A percentile compares a stretch with the other conserved stretches of the same genome.
These are phyloP conservation scores for Penicillium sp. DNA, from an alignment of 2,329 filamentous ascomycete genomes.

Conservation along the genomic window DNA sequence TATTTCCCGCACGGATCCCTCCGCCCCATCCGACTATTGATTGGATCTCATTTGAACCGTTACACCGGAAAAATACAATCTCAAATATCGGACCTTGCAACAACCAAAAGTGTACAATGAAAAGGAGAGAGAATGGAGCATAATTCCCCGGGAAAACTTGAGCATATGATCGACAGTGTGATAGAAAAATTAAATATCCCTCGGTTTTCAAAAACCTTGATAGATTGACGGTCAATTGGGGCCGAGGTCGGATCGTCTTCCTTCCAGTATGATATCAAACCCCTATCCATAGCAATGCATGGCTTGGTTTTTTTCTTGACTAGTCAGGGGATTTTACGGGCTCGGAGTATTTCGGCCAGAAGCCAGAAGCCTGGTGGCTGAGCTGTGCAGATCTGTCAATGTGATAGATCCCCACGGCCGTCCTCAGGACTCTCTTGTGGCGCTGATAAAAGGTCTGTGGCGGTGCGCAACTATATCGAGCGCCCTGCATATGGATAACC, in stretches of 20 bases:
- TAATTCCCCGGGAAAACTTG: neutral
- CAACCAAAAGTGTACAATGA: neutral
- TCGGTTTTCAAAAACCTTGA: neutral
- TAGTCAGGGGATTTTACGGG: constrained; percentile 9
- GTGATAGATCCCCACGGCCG: constrained; percentile 17
- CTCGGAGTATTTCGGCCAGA: constrained; percentile 19
- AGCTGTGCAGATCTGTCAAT: constrained; percentile 12
- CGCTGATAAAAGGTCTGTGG: constrained; percentile 18
- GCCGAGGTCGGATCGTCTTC: constrained; percentile 2
- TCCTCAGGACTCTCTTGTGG: constrained; percentile 16
- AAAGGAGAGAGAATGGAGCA: neutral
- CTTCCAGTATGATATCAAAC: neutral
- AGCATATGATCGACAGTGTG: constrained; percentile 1
- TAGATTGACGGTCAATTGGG: neutral
- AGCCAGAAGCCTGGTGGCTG: constrained; percentile 9
- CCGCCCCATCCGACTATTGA: constrained; percentile 25
- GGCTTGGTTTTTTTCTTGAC: constrained; percentile 1
- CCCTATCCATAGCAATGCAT: constrained; percentile 6
- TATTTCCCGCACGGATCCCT: constrained; percentile 21
- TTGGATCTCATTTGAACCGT: constrained; percentile 29
- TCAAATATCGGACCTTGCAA: constrained; percentile 25
- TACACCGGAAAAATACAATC: constrained; percentile 19
- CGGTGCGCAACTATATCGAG: constrained; percentile 18
- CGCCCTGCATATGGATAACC: neutral
- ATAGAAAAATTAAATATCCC: neutral